A percentile compares a stretch with the other conserved stretches of the same genome.
These are phyloP conservation scores for Fistulifera pelliculosa DNA, from an alignment of 108 stramenopile species.

Conservation along the genomic window DNA sequence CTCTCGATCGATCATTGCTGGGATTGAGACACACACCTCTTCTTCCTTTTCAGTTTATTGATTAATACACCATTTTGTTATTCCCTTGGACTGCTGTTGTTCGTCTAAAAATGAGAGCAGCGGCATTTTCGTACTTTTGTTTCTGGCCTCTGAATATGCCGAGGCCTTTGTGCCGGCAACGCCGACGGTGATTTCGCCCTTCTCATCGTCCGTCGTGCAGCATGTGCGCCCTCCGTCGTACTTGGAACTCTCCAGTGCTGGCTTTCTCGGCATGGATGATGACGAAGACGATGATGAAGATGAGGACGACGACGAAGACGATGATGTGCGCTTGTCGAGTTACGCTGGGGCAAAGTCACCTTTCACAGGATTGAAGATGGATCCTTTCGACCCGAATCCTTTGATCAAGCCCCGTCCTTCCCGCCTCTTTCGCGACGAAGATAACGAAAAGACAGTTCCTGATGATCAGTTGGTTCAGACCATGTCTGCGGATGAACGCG, in stretches of 20 bases:
- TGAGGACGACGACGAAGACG: conserved; percentile 38
- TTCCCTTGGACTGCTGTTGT: no score
- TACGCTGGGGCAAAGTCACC: conserved; percentile 31
- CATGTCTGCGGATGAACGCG: conserved; percentile 55
- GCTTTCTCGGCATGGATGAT: conserved; percentile 34
- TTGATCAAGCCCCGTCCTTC: conserved; percentile 76
- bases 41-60: no score
- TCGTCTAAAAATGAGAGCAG: no score
- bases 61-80: no score
- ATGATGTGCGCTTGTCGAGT: conserved; percentile 13
- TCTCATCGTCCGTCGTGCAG: no score
- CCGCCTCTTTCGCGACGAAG: conserved; percentile 36
- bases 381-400: conserved; percentile 73
- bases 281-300: conserved; percentile 32
- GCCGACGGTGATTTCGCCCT: no score
- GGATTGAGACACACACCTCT: no score
- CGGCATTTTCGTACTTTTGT: no score
- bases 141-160: no score
- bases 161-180: no score
- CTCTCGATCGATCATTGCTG: no score
- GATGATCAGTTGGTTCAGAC: conserved; percentile 48
- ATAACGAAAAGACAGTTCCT: conserved; percentile 9
- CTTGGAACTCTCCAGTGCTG: conserved; percentile 1
- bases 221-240: no score
- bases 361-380: conserved; percentile 43